Evolutionary conservation across 202 grass and related monocot genomes (phyloP).

Genomic region (Elaeis oleifera): DNA sequence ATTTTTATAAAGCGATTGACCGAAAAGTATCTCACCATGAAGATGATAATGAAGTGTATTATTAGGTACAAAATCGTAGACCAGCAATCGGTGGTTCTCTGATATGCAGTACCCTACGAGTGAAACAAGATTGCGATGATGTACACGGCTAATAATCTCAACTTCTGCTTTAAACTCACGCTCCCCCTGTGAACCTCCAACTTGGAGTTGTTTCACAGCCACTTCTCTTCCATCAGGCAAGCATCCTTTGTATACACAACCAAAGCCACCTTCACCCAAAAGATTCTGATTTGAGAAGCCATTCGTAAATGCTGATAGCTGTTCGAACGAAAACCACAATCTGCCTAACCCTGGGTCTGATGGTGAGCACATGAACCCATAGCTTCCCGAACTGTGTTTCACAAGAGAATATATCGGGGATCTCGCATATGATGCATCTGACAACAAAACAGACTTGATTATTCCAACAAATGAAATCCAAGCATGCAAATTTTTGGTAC

Average conservation of each 20-base stretch:
- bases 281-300: slow-evolving; percentile 65
- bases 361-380: slow-evolving; percentile 57
- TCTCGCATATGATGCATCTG: slow-evolving; percentile 52
- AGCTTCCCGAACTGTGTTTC: slow-evolving; percentile 59
- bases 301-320: slow-evolving; percentile 65
- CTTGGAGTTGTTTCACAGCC: slow-evolving; percentile 84
- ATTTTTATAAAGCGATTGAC: too few relatives aligned
- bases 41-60: slow-evolving; percentile 94
- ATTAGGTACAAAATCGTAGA: slow-evolving; percentile 95
- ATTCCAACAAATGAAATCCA: too few relatives aligned
- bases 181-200: slow-evolving; percentile 69
- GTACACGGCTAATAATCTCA: slow-evolving; percentile 88
- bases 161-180: slow-evolving; percentile 93
- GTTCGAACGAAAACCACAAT: slow-evolving; percentile 76
- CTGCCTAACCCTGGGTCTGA: slow-evolving; percentile 63
- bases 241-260: slow-evolving; percentile 71
- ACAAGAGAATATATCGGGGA: slow-evolving; percentile 64
- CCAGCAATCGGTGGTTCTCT: slow-evolving; percentile 63
- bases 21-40: slow-evolving; percentile 47
- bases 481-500: too few relatives aligned
- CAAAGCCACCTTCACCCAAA: slow-evolving; percentile 90
- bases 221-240: slow-evolving; percentile 73
- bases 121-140: slow-evolving; percentile 90
- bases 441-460: neutral
- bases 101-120: slow-evolving; percentile 79